These are phyloP conservation scores for Trametes punicea DNA, from an alignment of 768 basidiomycete species.

Conservation along the genomic window DNA sequence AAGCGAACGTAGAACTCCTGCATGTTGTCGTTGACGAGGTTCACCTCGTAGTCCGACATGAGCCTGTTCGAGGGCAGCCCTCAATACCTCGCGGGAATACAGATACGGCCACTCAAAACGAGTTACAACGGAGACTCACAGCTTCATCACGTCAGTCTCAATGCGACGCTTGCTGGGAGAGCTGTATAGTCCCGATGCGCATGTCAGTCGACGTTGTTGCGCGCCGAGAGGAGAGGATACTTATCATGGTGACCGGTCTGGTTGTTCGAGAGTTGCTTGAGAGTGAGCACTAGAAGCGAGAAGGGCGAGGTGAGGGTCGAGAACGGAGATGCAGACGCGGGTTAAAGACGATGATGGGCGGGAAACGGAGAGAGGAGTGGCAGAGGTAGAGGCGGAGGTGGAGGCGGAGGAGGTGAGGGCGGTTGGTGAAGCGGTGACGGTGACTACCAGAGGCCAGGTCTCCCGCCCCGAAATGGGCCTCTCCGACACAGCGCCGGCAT, in stretches of 20 bases:
- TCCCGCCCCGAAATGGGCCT: neutral
- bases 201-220: constrained; percentile 27
- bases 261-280: neutral
- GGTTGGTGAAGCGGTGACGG: constrained; percentile 4
- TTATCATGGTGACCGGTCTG: constrained; percentile 51
- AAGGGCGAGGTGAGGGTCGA: neutral
- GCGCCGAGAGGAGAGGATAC: constrained; percentile 26
- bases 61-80: constrained; percentile 47
- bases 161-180: constrained; percentile 88
- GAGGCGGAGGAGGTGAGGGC: constrained; percentile 5
- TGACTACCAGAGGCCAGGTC: neutral
- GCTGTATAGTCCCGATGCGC: constrained; percentile 45
- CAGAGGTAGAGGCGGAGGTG: constrained; percentile 2
- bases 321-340: neutral
- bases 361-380: constrained; percentile 1
- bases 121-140: constrained; percentile 49
- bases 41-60: constrained; percentile 99
- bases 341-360: neutral
- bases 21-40: constrained; percentile 97
- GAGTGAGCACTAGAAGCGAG: neutral
- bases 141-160: constrained; percentile 99
- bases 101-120: neutral
- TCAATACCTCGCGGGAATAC: neutral
- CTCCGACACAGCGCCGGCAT: constrained; percentile 3
- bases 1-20: constrained; percentile 98